Evolutionary conservation across 805 yeast species (phyloP), one percentile per base, ranked within the genome.

Genomic region (Brettanomyces custersianus): DNA sequence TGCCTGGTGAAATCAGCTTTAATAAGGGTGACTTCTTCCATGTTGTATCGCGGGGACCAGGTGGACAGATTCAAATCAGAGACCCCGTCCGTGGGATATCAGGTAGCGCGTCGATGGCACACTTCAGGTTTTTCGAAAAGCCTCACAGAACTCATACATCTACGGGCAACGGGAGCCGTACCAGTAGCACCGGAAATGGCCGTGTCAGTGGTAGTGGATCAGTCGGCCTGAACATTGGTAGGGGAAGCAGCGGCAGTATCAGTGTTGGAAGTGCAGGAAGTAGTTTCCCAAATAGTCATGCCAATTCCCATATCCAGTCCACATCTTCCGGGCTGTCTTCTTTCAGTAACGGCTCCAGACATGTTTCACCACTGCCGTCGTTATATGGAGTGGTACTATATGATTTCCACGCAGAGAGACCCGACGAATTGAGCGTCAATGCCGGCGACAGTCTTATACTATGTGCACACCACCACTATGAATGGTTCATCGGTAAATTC

Each of bases 401-500:
- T 55, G 94, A 85, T 49, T 92, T 92, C 59, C 70, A 66, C 41
- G 96, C 97, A 5, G 87, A 82, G 48, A 57, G 77, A 35, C 67
- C 68, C 5, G 98, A 94, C 61, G 99, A 92, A 59, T 68, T 92
- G 44, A 80, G 80, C 43, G 85, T 90, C 3, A 52, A 59, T 20
- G 83, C 83, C 2, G 96, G 96, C 26, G 99, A 92, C 49, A 80
- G 83, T 48, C 71, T 92, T 42, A 83, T 88, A 21, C 76, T 94
- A 10, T 90, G 96, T 60, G 99, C 99, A 2, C 96, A 90, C 59
- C 94, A 90, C 53, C 87, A 86, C 38, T 82, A 68, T 45, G 99
- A 94, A 61, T 92, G 99, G 99, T 88, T 87, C 49, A 92, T 92
- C 40, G 97, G 96, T 4, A 92, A 92, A 56, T 96, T 96, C 11